Base-by-base conservation (phyloP, 495 filamentous ascomycete species). In the Xylaria intraflava region DNA sequence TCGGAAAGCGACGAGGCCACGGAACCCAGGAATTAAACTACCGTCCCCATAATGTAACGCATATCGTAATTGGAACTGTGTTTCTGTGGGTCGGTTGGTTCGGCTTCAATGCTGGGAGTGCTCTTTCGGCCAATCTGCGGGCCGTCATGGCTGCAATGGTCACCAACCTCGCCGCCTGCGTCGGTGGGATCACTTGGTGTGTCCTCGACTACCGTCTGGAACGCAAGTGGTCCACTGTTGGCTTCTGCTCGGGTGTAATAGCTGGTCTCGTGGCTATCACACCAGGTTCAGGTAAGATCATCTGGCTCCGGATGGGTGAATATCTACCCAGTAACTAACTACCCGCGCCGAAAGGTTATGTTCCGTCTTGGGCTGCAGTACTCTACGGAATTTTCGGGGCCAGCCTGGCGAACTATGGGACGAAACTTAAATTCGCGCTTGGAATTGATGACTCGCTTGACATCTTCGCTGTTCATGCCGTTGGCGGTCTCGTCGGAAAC, bases 51-150 rank as follows among this genome's bases (percentile, higher is more conserved):
- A 96, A 97, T 64, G 93, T 98, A 46, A 95, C 90, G 20, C 90
- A 95, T 69, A 89, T 98, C 58, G 92, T 96, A 30, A 83, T 98
- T 41, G 93, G 93, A 3, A 98, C 93, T 11, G 90, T 96, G 46
- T 96, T 98, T 77, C 85, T 98, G 40, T 98, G 93, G 93, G 90
- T 97, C 43, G 93, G 93, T 24, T 98, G 93, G 93, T 96, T 96
- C 66, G 93, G 93, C 46, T 98, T 98, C 81, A 98, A 98, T 65
- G 93, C 88, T 48, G 93, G 93, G 53, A 89, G 84, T 20, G 93
- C 92, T n/a, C 78, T 95, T 35, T 78, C 83, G 38, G 91, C 90
- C 55, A 96, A 95, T 72, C 71, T 95, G 70, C 86, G 93, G 60
- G 83, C 93, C 50, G 81, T 88, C 62, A 86, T 89, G 84, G 86